phyloP scores from a whole-genome alignment of 2,329 filamentous ascomycete genomes.

The Drechslerella stenobrocha region DNA sequence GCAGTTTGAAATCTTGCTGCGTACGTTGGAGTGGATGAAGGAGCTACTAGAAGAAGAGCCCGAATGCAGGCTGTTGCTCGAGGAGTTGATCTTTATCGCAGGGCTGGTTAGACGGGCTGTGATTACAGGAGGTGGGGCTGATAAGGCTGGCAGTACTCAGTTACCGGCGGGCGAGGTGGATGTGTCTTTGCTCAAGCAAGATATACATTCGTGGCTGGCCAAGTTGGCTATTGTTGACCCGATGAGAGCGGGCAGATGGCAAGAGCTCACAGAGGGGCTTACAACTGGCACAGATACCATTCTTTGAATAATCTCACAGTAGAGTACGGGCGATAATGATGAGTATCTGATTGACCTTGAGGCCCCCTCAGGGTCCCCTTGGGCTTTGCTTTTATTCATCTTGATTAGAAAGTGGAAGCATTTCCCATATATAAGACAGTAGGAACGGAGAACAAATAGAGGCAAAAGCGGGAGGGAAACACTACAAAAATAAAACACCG shows the following conservation, averaged over 20 bases:
- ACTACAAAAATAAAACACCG: slow-evolving; percentile 40
- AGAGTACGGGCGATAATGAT: no score
- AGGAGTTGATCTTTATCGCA: slow-evolving; percentile 33
- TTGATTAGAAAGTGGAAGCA: slow-evolving; percentile 34
- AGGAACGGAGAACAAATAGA: slow-evolving; percentile 47
- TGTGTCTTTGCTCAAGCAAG: no score
- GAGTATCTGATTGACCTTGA: neutral
- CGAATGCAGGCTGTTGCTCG: slow-evolving; percentile 35
- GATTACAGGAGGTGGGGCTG: neutral
- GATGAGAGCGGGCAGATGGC: slow-evolving; percentile 37
- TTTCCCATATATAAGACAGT: slow-evolving; percentile 51
- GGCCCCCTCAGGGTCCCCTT: slow-evolving; percentile 1
- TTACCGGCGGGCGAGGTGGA: slow-evolving; percentile 8
- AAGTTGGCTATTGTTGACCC: slow-evolving; percentile 36
- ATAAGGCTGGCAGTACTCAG: neutral
- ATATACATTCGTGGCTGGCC: slow-evolving; percentile 24
- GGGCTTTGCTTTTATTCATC: slow-evolving; percentile 44
- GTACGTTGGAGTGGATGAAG: slow-evolving; percentile 74
- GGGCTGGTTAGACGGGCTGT: slow-evolving; percentile 3
- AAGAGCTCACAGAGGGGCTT: slow-evolving; percentile 17
- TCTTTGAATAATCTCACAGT: neutral
- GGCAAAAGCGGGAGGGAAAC: slow-evolving; percentile 15
- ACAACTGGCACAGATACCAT: neutral
- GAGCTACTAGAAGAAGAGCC: slow-evolving; percentile 63
- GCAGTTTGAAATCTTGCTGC: slow-evolving; percentile 66